phyloP scores from a whole-genome alignment of 306 rosid species.

The Lablab purpureus region DNA sequence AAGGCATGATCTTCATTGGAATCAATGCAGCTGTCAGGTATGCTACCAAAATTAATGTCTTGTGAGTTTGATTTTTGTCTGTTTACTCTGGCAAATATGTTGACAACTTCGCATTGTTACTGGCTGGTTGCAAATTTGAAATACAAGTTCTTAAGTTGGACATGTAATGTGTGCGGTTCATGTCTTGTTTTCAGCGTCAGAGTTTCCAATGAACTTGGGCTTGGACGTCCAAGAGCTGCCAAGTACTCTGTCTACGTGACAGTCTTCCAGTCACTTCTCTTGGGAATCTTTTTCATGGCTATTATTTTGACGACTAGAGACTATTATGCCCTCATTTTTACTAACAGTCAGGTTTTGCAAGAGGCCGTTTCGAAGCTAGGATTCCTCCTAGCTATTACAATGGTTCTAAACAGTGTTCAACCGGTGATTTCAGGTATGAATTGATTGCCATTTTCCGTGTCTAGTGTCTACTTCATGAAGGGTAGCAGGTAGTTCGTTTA shows the following conservation, averaged over 20 bases:
- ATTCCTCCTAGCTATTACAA: slow-evolving; percentile 71
- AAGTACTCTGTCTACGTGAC: slow-evolving; percentile 79
- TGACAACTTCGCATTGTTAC: slow-evolving; percentile 8
- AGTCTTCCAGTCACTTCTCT: slow-evolving; percentile 68
- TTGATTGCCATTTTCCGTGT: slow-evolving; percentile 6
- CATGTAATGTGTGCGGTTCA: slow-evolving; percentile 28
- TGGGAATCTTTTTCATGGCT: slow-evolving; percentile 68
- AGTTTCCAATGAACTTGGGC: slow-evolving; percentile 69
- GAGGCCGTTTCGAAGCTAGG: slow-evolving; percentile 67
- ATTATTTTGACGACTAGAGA: slow-evolving; percentile 60
- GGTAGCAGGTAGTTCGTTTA: background rate
- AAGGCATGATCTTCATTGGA: slow-evolving; percentile 86
- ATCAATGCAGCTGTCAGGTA: slow-evolving; percentile 92
- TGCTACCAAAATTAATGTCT: slow-evolving; percentile 22
- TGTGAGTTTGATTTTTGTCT: slow-evolving; percentile 6
- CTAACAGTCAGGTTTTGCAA: slow-evolving; percentile 60
- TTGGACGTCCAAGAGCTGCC: slow-evolving; percentile 77
- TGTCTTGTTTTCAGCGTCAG: slow-evolving; percentile 49
- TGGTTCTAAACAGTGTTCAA: slow-evolving; percentile 87
- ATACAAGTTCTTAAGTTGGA: slow-evolving; percentile 8
- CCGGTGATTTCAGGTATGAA: slow-evolving; percentile 84
- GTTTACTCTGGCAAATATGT: background rate
- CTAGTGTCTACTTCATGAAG: slow-evolving; percentile 20
- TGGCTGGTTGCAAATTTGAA: background rate
- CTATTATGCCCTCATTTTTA: slow-evolving; percentile 67